These are phyloP conservation scores for Pogostemon cablin DNA, from an alignment of 257 asterid species.

Conservation along the genomic window DNA sequence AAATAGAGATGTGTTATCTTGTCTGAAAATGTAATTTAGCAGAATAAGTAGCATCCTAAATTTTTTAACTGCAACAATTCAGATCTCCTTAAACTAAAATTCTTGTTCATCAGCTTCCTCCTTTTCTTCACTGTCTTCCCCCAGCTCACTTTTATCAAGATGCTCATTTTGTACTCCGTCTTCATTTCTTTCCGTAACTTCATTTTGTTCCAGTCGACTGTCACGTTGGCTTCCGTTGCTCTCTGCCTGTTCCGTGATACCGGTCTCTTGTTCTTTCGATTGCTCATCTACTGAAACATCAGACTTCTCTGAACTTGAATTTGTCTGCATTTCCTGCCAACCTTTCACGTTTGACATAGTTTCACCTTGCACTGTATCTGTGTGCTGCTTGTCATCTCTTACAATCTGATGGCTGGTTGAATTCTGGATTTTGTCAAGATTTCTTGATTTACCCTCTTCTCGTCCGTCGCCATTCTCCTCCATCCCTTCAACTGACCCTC, in stretches of 20 bases:
- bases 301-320: too few species aligned
- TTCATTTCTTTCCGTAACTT: conserved; percentile 17
- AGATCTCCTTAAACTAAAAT: conserved; percentile 33
- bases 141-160: conserved; percentile 37
- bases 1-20: not conserved
- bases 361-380: not conserved
- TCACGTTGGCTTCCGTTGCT: conserved; percentile 27
- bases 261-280: not conserved
- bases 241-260: conserved; percentile 1
- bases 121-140: conserved; percentile 25
- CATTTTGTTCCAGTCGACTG: conserved; percentile 30
- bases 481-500: too few species aligned
- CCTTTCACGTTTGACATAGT: too few species aligned
- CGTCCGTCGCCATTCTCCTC: too few species aligned
- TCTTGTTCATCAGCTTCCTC: conserved; percentile 36
- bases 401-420: not conserved
- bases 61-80: conserved; percentile 20
- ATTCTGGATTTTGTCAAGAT: not conserved
- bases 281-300: too few species aligned
- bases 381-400: conserved; percentile 11
- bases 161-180: conserved; percentile 31
- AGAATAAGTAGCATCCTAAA: conserved; percentile 12
- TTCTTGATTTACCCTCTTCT: not conserved
- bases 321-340: too few species aligned
- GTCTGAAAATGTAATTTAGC: not conserved